Percentiles rank a stretch among this genome's conserved stretches.
phyloP scores from a whole-genome alignment of 2,329 filamentous ascomycete species.

The Fusarium hostae region DNA sequence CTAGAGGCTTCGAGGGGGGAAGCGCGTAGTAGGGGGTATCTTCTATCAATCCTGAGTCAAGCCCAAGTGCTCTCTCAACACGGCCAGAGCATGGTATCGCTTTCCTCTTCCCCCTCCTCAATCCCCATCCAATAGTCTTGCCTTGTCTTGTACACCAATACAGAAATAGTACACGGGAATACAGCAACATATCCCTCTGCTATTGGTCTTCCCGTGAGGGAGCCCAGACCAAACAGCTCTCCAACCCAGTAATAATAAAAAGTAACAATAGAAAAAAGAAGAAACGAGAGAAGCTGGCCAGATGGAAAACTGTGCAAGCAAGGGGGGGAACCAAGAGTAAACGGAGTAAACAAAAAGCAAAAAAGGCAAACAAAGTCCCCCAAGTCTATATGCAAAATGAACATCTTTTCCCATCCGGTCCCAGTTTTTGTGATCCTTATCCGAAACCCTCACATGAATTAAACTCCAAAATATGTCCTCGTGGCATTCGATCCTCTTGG shows the following conservation, averaged over 20 bases:
- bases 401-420: slow-evolving; percentile 43
- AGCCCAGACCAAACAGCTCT: slow-evolving; percentile 22
- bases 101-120: slow-evolving; percentile 33
- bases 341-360: slow-evolving; percentile 13
- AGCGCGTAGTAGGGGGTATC: slow-evolving; percentile 46
- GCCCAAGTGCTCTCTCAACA: slow-evolving; percentile 45
- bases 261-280: slow-evolving; percentile 23
- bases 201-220: slow-evolving; percentile 39
- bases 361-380: slow-evolving; percentile 31
- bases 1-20: slow-evolving; percentile 39
- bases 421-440: slow-evolving; percentile 43
- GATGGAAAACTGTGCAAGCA: slow-evolving; percentile 31
- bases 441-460: slow-evolving; percentile 33
- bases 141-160: slow-evolving; percentile 45
- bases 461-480: slow-evolving; percentile 29
- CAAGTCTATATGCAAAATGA: slow-evolving; percentile 47
- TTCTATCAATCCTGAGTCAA: slow-evolving; percentile 49
- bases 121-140: slow-evolving; percentile 37
- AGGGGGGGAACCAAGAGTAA: slow-evolving; percentile 25
- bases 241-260: slow-evolving; percentile 16
- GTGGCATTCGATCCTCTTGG: slow-evolving; percentile 23
- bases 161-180: slow-evolving; percentile 41
- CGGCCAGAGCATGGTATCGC: slow-evolving; percentile 35
- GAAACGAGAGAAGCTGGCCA: slow-evolving; percentile 31
- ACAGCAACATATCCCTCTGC: slow-evolving; percentile 30